Base-by-base conservation (phyloP, 2,329 filamentous ascomycete genomes). In the Aspergillus sergii region DNA sequence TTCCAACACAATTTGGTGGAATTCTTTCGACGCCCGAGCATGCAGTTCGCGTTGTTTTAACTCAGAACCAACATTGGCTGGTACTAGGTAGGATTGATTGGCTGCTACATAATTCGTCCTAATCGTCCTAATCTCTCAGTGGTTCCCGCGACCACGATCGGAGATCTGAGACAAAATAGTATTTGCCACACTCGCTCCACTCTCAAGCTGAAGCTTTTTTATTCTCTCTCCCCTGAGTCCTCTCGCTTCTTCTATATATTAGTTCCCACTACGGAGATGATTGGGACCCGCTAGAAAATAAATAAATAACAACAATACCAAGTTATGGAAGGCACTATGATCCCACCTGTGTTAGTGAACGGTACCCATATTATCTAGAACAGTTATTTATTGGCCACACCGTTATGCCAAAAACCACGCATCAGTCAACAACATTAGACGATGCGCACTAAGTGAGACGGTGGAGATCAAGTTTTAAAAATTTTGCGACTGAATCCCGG, bases 151-250 rank as follows among this genome's bases (percentile, higher is more conserved):
- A 14, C 10, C 51, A 54, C 30, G 51, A 55, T 55, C 51, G 51
- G 32, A 55, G 51, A 55, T 55, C 51, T 51, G 48, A 51, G 19
- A 32, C 26, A 32, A 51, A 32, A 34, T 19, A 28, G 26, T 28
- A 12, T 51, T 32, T 51, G 48, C 48, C 48, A 51, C 28, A 14
- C 46, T 50, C 46, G 48, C 48, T 51, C 48, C 48, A 51, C 48
- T 51, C 48, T 34, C 2, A 34, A 19, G 16, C 19, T n/a, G 48
- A 51, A 51, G 28, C 48, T 51, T 41, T 55, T 23, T 10, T n/a
- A 12, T 23, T 2, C 19, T 36, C 28, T 21, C 26, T 36, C 30
- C 11, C 6, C 26, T 28, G 26, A 28, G 26, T 28, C 26, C 26
- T 26, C n/a, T 39, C 21, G 19, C 7, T 23, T 55, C 16, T 55